phyloP scores from a whole-genome alignment of 2,329 filamentous ascomycete species.

The Ilyonectria destructans region DNA sequence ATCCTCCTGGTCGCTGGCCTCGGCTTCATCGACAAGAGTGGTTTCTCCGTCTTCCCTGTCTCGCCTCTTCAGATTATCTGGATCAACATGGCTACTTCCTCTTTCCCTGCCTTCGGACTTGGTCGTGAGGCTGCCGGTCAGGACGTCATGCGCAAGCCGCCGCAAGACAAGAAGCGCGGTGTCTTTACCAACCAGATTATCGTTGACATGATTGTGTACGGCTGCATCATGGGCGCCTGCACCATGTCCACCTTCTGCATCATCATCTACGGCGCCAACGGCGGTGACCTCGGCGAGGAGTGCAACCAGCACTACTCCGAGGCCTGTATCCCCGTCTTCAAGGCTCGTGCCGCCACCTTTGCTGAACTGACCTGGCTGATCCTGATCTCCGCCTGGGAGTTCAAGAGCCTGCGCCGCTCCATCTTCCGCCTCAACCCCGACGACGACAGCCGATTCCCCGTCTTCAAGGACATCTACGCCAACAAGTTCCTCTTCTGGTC shows the following conservation, averaged over 20 bases:
- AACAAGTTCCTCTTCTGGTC: constrained; percentile 82
- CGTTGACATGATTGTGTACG: constrained; percentile 86
- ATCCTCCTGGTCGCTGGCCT: constrained; percentile 86
- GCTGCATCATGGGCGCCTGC: constrained; percentile 82
- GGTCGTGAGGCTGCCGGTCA: constrained; percentile 83
- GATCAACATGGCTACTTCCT: constrained; percentile 95
- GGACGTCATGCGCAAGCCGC: constrained; percentile 86
- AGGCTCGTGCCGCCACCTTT: constrained; percentile 81
- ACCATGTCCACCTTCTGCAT: constrained; percentile 78
- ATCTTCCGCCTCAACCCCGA: constrained; percentile 78
- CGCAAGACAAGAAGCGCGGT: constrained; percentile 77
- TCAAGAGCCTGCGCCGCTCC: constrained; percentile 80
- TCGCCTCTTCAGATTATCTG: constrained; percentile 90
- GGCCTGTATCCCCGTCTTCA: constrained; percentile 74
- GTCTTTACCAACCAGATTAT: constrained; percentile 87
- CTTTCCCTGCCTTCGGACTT: constrained; percentile 89
- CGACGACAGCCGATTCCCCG: constrained; percentile 65
- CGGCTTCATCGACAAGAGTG: constrained; percentile 80
- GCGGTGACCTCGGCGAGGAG: constrained; percentile 69
- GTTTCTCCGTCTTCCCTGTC: constrained; percentile 87
- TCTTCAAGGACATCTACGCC: constrained; percentile 76
- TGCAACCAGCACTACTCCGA: constrained; percentile 76
- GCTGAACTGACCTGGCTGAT: constrained; percentile 82
- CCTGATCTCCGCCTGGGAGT: constrained; percentile 84
- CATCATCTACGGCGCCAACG: constrained; percentile 71